Evolutionary conservation across 768 basidiomycete genomes (phyloP).

Genomic region (Coprinopsis strossmayeri): DNA sequence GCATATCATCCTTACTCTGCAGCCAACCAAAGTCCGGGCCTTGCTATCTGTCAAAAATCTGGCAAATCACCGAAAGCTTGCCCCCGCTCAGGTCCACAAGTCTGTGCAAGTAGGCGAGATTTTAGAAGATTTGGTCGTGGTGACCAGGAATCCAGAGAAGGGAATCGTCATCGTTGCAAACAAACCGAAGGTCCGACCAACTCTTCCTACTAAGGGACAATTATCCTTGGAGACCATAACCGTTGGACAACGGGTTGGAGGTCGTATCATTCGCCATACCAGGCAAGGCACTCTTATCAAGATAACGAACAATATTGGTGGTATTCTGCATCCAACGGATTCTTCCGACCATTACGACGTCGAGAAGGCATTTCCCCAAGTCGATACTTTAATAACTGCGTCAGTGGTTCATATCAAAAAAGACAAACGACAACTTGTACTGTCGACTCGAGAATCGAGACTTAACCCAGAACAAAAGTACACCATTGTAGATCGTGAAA

Average conservation of each 20-base stretch:
- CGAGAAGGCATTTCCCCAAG: constrained; percentile 47
- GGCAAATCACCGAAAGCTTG: constrained; percentile 69
- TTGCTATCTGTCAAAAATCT: constrained; percentile 84
- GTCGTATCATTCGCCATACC: constrained; percentile 70
- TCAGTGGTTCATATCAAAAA: constrained; percentile 65
- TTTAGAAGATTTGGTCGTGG: constrained; percentile 77
- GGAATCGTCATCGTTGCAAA: constrained; percentile 81
- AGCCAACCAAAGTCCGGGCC: constrained; percentile 64
- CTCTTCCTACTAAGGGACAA: constrained; percentile 38
- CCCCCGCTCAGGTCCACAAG: constrained; percentile 57
- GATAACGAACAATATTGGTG: constrained; percentile 62
- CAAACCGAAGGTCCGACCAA: constrained; percentile 51
- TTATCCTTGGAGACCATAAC: constrained; percentile 59
- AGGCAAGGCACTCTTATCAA: constrained; percentile 74
- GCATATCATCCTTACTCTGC: constrained; percentile 69
- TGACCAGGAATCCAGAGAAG: constrained; percentile 81
- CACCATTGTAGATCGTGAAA: constrained; percentile 60
- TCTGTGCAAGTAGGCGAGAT: constrained; percentile 62
- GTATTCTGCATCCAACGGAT: constrained; percentile 79
- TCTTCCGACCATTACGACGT: constrained; percentile 70
- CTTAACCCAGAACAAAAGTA: constrained; percentile 45
- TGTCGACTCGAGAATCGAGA: constrained; percentile 77
- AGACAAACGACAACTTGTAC: constrained; percentile 57
- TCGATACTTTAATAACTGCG: constrained; percentile 66
- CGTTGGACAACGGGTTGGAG: constrained; percentile 72